A percentile compares a stretch with the other conserved stretches of the same genome.
These are phyloP conservation scores for Xylaria sp. DNA, from an alignment of 2,329 filamentous ascomycete genomes.

Conservation along the genomic window DNA sequence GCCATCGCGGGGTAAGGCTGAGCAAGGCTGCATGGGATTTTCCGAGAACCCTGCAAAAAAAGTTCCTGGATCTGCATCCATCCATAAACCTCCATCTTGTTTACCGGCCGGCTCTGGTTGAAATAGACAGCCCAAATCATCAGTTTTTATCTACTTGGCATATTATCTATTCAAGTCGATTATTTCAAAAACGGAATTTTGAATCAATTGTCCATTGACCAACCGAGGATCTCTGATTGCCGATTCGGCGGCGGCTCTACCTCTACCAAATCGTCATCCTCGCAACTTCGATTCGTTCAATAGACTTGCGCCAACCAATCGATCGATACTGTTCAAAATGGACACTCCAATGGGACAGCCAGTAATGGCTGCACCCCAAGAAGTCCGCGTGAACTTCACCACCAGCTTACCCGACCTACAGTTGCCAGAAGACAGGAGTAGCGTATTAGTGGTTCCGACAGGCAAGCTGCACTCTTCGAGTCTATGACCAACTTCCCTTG, in stretches of 20 bases:
- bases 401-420: constrained; percentile 70
- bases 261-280: background rate
- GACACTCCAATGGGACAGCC: constrained; percentile 43
- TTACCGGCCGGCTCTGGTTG: background rate
- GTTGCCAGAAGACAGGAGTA: constrained; percentile 67
- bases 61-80: constrained; percentile 26
- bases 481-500: background rate
- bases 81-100: constrained; percentile 13
- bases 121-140: background rate
- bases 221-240: background rate
- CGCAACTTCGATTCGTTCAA: background rate
- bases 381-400: constrained; percentile 75
- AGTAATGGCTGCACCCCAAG: constrained; percentile 49
- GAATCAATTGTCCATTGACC: background rate
- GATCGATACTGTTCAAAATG: constrained; percentile 30
- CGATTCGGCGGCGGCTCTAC: background rate
- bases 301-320: background rate
- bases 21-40: constrained; percentile 32
- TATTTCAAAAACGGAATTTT: too few species aligned
- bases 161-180: background rate
- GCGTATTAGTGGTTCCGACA: constrained; percentile 70
- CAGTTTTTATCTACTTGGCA: background rate
- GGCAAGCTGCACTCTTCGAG: constrained; percentile 52
- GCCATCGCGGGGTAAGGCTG: constrained; percentile 46
- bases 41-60: constrained; percentile 34